Evolutionary conservation across 495 filamentous ascomycete species (phyloP).

Genomic region (Penicillium tannophilum): DNA sequence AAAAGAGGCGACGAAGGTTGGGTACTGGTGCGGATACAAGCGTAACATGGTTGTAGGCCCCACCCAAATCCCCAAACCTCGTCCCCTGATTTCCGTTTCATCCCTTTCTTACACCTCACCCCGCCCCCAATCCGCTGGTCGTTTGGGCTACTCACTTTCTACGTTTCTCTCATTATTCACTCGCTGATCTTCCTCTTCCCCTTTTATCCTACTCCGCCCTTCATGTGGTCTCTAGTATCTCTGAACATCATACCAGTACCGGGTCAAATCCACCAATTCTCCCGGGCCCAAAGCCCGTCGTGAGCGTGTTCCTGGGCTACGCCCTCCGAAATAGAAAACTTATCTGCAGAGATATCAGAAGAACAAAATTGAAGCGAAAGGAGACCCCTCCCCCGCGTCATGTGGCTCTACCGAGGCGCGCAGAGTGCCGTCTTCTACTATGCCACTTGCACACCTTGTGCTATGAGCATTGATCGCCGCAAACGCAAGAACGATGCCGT

Average conservation of each 20-base stretch:
- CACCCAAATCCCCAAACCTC: conserved; percentile 5
- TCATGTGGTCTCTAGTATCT: conserved; percentile 44
- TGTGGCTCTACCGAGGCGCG: conserved; percentile 58
- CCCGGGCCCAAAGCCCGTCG: conserved; percentile 29
- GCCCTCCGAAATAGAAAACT: neutral
- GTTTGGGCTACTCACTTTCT: conserved; percentile 36
- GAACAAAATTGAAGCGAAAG: conserved; percentile 1
- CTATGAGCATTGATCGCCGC: conserved; percentile 60
- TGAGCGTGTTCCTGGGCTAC: conserved; percentile 17
- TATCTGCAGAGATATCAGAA: conserved; percentile 4
- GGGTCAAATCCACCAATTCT: conserved; percentile 28
- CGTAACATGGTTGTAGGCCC: conserved; percentile 2
- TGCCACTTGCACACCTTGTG: conserved; percentile 79
- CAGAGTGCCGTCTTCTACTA: conserved; percentile 91
- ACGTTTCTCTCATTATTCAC: conserved; percentile 9
- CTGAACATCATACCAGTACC: conserved; percentile 28
- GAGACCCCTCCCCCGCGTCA: conserved; percentile 25
- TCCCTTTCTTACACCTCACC: conserved; percentile 9
- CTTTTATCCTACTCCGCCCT: conserved; percentile 35
- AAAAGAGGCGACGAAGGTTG: conserved; percentile 4
- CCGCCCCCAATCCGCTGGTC: conserved; percentile 30
- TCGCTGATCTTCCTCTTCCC: conserved; percentile 11
- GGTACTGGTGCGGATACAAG: conserved; percentile 4
- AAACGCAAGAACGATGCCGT: conserved; percentile 68
- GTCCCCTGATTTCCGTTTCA: conserved; percentile 15